A percentile compares a stretch with the other conserved stretches of the same genome.
phyloP scores from a whole-genome alignment of 345 rosid species.

The Heritiera littoralis region DNA sequence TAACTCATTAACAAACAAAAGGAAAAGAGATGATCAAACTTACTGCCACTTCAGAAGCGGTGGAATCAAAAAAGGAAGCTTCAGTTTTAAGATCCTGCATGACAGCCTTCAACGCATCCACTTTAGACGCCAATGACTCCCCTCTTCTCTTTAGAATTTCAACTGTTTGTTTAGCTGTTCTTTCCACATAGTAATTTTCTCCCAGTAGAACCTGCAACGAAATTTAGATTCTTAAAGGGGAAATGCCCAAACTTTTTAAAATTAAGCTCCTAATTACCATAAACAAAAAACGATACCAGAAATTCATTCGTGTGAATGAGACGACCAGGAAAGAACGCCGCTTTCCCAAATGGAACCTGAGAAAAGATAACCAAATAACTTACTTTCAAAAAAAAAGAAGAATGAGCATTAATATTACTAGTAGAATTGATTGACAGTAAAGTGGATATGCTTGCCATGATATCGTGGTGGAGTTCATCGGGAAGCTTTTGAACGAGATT shows the following conservation, averaged over 20 bases:
- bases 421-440: not conserved
- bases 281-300: conserved; percentile 40
- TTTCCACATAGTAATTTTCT: conserved; percentile 72
- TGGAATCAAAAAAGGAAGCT: conserved; percentile 69
- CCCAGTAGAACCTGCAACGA: conserved; percentile 71
- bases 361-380: not conserved
- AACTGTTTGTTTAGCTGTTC: conserved; percentile 74
- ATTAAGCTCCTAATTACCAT: not conserved
- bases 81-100: conserved; percentile 75
- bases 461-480: conserved; percentile 73
- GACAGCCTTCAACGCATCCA: conserved; percentile 59
- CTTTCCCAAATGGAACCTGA: conserved; percentile 85
- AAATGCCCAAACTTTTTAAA: not conserved
- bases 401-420: not conserved
- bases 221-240: not conserved
- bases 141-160: conserved; percentile 84
- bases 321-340: conserved; percentile 85
- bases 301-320: conserved; percentile 87
- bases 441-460: conserved; percentile 51
- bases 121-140: conserved; percentile 60
- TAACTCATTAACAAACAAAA: not conserved
- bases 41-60: conserved; percentile 82
- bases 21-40: conserved; percentile 19
- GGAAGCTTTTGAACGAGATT: conserved; percentile 71
- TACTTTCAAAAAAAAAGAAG: not conserved